Conservation (phyloP, 2,329 filamentous ascomycete genomes). For the Sclerotinia sclerotiorum region DNA sequence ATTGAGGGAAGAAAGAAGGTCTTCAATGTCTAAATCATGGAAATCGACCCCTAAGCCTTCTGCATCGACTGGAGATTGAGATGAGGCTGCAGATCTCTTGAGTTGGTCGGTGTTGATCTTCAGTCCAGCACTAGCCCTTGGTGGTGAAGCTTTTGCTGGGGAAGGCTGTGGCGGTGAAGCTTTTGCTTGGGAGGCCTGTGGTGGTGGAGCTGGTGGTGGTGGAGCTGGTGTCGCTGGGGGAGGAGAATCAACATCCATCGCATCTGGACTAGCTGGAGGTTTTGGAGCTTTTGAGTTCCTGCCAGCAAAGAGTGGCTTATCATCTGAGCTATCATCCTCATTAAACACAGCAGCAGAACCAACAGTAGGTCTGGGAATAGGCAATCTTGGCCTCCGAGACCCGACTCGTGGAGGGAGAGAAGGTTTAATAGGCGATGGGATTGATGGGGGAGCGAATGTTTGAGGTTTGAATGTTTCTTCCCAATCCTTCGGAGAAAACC, state of each 20-base stretch:
- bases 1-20: slow-evolving; percentile 54
- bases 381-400: slow-evolving; percentile 30
- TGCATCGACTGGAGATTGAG: slow-evolving; percentile 30
- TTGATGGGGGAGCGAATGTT: slow-evolving; percentile 38
- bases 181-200: not conserved
- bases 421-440: slow-evolving; percentile 22
- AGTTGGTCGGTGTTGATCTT: slow-evolving; percentile 57
- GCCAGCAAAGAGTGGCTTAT: slow-evolving; percentile 37
- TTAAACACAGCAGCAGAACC: slow-evolving; percentile 37
- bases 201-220: not conserved
- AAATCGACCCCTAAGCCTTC: slow-evolving; percentile 44
- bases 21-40: slow-evolving; percentile 45
- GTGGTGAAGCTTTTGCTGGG: slow-evolving; percentile 45
- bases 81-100: slow-evolving; percentile 42
- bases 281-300: slow-evolving; percentile 32
- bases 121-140: slow-evolving; percentile 52
- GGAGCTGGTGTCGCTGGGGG: slow-evolving; percentile 19
- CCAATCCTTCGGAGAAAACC: slow-evolving; percentile 40
- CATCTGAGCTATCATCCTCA: slow-evolving; percentile 36
- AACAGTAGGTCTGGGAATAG: slow-evolving; percentile 34
- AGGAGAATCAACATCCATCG: slow-evolving; percentile 66
- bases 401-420: slow-evolving; percentile 25
- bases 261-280: slow-evolving; percentile 49
- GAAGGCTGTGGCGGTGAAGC: not conserved
- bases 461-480: slow-evolving; percentile 37